Percentiles rank a stretch among this genome's conserved stretches.
phyloP scores from a whole-genome alignment of 768 basidiomycete genomes.

The Agrocybe pediades region DNA sequence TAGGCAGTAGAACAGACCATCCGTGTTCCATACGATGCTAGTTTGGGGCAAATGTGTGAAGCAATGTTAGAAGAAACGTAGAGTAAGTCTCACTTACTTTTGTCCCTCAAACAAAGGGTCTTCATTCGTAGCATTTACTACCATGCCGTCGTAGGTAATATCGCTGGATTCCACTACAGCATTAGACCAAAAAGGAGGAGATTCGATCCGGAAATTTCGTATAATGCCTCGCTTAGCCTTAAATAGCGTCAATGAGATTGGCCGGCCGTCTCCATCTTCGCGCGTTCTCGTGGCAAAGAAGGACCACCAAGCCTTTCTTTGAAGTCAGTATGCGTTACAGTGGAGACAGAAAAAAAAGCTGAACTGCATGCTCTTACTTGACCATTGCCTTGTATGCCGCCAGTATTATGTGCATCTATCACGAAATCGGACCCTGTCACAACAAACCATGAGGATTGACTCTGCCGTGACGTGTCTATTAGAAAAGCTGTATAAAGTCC shows the following conservation, averaged over 20 bases:
- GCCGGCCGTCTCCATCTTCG: slow-evolving; percentile 58
- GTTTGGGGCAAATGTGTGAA: background rate
- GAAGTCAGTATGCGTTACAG: no score
- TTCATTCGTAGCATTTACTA: slow-evolving; percentile 56
- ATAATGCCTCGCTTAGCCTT: slow-evolving; percentile 44
- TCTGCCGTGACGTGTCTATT: slow-evolving; percentile 27
- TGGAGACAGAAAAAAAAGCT: no score
- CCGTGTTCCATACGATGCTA: slow-evolving; percentile 53
- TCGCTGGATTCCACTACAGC: slow-evolving; percentile 50
- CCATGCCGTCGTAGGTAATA: slow-evolving; percentile 58
- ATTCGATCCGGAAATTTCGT: slow-evolving; percentile 50
- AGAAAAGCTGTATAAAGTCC: background rate
- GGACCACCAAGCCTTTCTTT: slow-evolving; percentile 57
- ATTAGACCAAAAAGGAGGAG: slow-evolving; percentile 65
- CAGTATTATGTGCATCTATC: slow-evolving; percentile 55
- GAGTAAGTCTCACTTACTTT: slow-evolving; percentile 38
- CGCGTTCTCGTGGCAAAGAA: slow-evolving; percentile 48
- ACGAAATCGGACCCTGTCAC: slow-evolving; percentile 56
- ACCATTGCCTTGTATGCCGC: slow-evolving; percentile 62
- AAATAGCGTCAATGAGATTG: slow-evolving; percentile 54
- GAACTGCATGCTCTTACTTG: slow-evolving; percentile 33
- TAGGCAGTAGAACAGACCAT: slow-evolving; percentile 35
- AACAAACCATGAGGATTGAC: slow-evolving; percentile 67
- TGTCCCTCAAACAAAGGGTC: slow-evolving; percentile 50
- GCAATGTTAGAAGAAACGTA: background rate